Evolutionary conservation across 345 rosid species (phyloP).

Genomic region (Gossypium bickii): DNA sequence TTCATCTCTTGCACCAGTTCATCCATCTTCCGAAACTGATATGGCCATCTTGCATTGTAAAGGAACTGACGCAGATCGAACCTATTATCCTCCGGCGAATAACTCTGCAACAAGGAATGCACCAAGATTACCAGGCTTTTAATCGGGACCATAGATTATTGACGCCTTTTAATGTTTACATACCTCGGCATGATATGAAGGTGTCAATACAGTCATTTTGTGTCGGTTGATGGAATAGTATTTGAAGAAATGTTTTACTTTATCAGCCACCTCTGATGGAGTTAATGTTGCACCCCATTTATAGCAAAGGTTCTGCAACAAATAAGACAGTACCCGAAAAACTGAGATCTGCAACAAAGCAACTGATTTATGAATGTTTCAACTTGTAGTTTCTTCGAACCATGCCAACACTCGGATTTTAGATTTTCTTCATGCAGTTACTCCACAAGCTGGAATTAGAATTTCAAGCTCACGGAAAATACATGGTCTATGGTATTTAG

Average conservation of each 20-base stretch:
- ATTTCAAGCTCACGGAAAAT: not conserved
- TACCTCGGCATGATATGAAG: slow-evolving; percentile 97
- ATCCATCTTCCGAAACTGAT: slow-evolving; percentile 80
- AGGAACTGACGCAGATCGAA: slow-evolving; percentile 88
- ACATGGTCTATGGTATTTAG: no score
- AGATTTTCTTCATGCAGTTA: not conserved
- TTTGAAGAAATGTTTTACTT: slow-evolving; percentile 92
- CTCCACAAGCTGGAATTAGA: not conserved
- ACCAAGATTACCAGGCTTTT: not conserved
- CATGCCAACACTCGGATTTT: not conserved
- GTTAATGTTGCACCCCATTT: slow-evolving; percentile 75
- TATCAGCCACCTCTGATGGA: slow-evolving; percentile 82
- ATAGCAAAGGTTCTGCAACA: slow-evolving; percentile 83
- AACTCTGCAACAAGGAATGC: slow-evolving; percentile 48
- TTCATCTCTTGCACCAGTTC: slow-evolving; percentile 61
- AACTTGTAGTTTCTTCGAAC: not conserved
- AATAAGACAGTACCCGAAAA: slow-evolving; percentile 2
- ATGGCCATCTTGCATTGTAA: slow-evolving; percentile 81
- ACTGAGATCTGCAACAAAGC: slow-evolving; percentile 6
- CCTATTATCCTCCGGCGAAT: slow-evolving; percentile 91
- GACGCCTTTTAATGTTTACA: not conserved
- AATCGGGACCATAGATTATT: not conserved
- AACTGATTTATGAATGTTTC: not conserved
- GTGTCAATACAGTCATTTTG: slow-evolving; percentile 92
- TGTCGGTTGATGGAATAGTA: slow-evolving; percentile 92